phyloP scores from a whole-genome alignment of 2,329 filamentous ascomycete species.

The Ophidiomyces ophidiicola region DNA sequence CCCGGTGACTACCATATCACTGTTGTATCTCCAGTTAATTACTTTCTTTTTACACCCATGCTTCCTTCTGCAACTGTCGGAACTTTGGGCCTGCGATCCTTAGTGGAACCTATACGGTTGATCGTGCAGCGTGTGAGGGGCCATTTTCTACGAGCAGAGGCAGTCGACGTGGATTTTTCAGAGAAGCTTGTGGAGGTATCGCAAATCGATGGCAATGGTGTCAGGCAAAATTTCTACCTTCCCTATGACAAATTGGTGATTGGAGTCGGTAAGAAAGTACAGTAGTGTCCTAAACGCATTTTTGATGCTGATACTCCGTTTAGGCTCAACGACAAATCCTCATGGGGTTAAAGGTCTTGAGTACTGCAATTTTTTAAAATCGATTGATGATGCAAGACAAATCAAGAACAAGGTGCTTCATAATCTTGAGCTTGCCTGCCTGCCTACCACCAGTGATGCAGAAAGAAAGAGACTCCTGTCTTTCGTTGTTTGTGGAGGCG shows the following conservation, averaged over 20 bases:
- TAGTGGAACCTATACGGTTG: constrained; percentile 83
- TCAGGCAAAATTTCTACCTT: constrained; percentile 75
- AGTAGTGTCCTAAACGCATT: background rate
- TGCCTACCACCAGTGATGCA: constrained; percentile 83
- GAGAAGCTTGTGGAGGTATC: constrained; percentile 81
- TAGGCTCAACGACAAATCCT: constrained; percentile 74
- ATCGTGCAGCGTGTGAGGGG: constrained; percentile 68
- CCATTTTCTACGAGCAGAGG: constrained; percentile 78
- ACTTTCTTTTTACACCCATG: constrained; percentile 98
- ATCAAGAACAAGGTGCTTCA: constrained; percentile 81
- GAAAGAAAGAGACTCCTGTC: constrained; percentile 80
- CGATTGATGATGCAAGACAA: constrained; percentile 78
- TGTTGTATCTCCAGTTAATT: constrained; percentile 85
- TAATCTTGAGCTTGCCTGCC: constrained; percentile 78
- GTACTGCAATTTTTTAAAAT: constrained; percentile 88
- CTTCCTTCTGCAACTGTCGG: constrained; percentile 92
- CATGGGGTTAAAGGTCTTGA: constrained; percentile 93
- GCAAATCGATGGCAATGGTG: constrained; percentile 56
- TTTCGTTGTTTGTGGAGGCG: constrained; percentile 91
- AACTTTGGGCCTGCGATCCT: constrained; percentile 75
- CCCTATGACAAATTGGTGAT: constrained; percentile 96
- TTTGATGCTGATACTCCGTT: constrained; percentile 8
- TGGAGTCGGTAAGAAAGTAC: constrained; percentile 51
- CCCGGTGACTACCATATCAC: constrained; percentile 92
- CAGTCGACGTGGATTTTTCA: constrained; percentile 82